Conservation (phyloP, 495 filamentous ascomycete genomes). For the Penicillium diatomitis region DNA sequence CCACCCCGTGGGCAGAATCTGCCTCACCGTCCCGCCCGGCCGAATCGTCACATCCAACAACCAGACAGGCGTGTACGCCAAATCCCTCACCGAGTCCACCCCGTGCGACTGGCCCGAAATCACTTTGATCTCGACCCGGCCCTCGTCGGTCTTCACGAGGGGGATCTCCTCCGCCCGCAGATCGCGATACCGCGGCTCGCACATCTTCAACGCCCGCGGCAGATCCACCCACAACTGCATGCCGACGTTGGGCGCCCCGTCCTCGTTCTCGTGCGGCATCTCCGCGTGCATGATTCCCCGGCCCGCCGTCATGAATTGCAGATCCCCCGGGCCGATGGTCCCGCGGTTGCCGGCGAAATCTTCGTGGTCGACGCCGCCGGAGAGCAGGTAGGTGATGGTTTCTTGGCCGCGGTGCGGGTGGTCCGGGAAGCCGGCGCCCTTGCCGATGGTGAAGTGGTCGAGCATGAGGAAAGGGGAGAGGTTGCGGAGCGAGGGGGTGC, state of each 20-base stretch:
- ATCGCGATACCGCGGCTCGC: conserved; percentile 89
- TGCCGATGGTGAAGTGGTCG: conserved; percentile 78
- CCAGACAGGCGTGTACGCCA: conserved; percentile 96
- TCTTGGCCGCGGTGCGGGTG: conserved; percentile 72
- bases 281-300: conserved; percentile 91
- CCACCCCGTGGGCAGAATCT: conserved; percentile 72
- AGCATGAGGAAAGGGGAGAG: conserved; percentile 96
- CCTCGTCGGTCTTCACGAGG: conserved; percentile 53
- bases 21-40: conserved; percentile 65
- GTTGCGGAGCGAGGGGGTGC: conserved; percentile 72
- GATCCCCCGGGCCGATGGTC: conserved; percentile 73
- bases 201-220: conserved; percentile 68
- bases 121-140: conserved; percentile 72
- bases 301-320: conserved; percentile 98
- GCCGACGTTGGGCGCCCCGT: conserved; percentile 73
- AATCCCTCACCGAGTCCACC: conserved; percentile 73
- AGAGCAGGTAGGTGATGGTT: conserved; percentile 85
- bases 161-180: conserved; percentile 71
- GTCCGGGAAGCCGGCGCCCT: conserved; percentile 82
- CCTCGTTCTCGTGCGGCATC: conserved; percentile 76
- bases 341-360: conserved; percentile 88
- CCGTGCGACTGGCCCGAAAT: conserved; percentile 79
- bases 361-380: conserved; percentile 85
- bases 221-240: conserved; percentile 95
- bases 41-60: conserved; percentile 75